phyloP scores from a whole-genome alignment of 768 basidiomycete genomes.

The Lactifluus rugatus region DNA sequence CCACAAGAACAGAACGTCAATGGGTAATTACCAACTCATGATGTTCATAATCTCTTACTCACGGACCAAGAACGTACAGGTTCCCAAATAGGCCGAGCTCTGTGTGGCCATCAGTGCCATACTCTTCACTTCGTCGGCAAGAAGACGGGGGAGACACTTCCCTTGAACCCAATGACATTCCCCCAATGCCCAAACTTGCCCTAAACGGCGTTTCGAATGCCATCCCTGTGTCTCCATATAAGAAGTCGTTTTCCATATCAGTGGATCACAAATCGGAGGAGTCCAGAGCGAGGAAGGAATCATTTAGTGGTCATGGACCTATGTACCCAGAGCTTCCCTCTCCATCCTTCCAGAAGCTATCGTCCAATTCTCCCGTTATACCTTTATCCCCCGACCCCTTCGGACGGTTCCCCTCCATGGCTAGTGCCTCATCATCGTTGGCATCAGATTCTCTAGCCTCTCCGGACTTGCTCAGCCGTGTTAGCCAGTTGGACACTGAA shows the following conservation, averaged over 20 bases:
- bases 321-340: constrained; percentile 36
- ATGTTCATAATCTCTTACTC: neutral
- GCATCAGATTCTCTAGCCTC: constrained; percentile 1
- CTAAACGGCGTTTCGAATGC: constrained; percentile 61
- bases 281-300: constrained; percentile 34
- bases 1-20: constrained; percentile 1
- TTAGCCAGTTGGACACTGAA: neutral
- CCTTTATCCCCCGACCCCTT: constrained; percentile 83
- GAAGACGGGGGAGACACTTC: constrained; percentile 1
- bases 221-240: constrained; percentile 38
- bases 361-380: constrained; percentile 50
- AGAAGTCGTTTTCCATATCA: constrained; percentile 25
- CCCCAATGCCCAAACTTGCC: constrained; percentile 52
- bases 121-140: constrained; percentile 26
- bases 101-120: constrained; percentile 39
- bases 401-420: constrained; percentile 51
- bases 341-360: constrained; percentile 23
- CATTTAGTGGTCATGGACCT: constrained; percentile 41
- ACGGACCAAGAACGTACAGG: neutral
- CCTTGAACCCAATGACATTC: constrained; percentile 26
- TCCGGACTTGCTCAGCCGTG: neutral
- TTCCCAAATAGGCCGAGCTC: neutral
- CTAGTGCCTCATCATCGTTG: neutral
- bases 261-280: constrained; percentile 36
- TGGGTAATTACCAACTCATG: constrained; percentile 6